phyloP scores from a whole-genome alignment of 2,329 filamentous ascomycete genomes.

The Colletotrichum orbiculare region DNA sequence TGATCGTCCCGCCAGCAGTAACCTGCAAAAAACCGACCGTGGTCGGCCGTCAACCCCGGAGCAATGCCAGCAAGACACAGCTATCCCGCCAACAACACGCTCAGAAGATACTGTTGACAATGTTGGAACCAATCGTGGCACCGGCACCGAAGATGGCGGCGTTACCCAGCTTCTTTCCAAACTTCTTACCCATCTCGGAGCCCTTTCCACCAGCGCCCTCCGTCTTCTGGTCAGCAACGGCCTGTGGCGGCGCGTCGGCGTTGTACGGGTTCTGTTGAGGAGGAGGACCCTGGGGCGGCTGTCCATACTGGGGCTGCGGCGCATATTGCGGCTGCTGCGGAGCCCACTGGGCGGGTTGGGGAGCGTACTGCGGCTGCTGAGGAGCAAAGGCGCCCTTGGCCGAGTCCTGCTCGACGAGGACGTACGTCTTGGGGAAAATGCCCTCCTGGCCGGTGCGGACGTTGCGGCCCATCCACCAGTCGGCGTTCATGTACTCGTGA shows the following conservation, averaged over 20 bases:
- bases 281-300: conserved; percentile 55
- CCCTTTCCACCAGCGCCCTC: conserved; percentile 69
- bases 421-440: conserved; percentile 95
- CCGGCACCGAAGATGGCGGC: conserved; percentile 91
- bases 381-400: conserved; percentile 40
- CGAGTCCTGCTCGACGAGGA: conserved; percentile 75
- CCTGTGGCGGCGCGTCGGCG: conserved; percentile 78
- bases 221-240: conserved; percentile 71
- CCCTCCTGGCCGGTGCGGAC: conserved; percentile 84
- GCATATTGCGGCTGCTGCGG: conserved; percentile 37
- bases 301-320: conserved; percentile 52
- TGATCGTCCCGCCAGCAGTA: no score
- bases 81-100: background rate
- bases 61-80: no score
- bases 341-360: conserved; percentile 40
- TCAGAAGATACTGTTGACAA: conserved; percentile 92
- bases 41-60: no score
- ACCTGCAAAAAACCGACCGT: no score
- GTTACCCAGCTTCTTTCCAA: conserved; percentile 89
- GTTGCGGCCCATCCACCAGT: conserved; percentile 96
- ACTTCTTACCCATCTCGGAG: conserved; percentile 86
- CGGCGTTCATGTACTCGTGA: conserved; percentile 92
- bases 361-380: conserved; percentile 42
- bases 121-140: conserved; percentile 88
- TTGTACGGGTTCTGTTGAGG: conserved; percentile 72